phyloP scores from a whole-genome alignment of 2,329 filamentous ascomycete genomes.

The Pochonia chlamydosporia region DNA sequence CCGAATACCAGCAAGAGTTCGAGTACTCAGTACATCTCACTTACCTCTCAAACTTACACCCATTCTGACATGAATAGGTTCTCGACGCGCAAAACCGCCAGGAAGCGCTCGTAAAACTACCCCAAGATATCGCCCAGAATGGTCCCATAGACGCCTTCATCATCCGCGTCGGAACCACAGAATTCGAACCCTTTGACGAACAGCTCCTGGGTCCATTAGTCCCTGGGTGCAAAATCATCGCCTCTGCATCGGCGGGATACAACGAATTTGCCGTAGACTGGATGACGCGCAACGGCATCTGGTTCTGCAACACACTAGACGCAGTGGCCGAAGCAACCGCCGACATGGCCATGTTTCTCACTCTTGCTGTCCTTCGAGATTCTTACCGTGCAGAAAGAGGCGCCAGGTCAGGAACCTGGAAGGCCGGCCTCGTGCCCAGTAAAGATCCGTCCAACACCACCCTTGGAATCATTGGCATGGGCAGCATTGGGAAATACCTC shows the following conservation, averaged over 20 bases:
- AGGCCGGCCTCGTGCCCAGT: constrained; percentile 24
- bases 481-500: constrained; percentile 38
- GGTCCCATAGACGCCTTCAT: constrained; percentile 42
- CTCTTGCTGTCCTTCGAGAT: constrained; percentile 35
- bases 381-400: constrained; percentile 32
- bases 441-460: constrained; percentile 37
- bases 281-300: constrained; percentile 36
- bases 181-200: constrained; percentile 44
- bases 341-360: constrained; percentile 37
- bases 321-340: constrained; percentile 48
- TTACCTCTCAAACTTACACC: not conserved
- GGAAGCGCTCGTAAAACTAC: constrained; percentile 29
- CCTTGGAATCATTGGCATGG: constrained; percentile 44
- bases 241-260: constrained; percentile 41
- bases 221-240: constrained; percentile 38
- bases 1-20: constrained; percentile 30
- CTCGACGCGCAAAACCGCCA: constrained; percentile 30
- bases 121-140: constrained; percentile 22
- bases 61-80: constrained; percentile 7
- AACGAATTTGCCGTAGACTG: constrained; percentile 40
- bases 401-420: constrained; percentile 32
- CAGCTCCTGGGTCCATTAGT: constrained; percentile 33
- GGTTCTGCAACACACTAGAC: constrained; percentile 49
- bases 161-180: constrained; percentile 42
- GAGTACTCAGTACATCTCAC: constrained; percentile 22